A percentile compares a stretch with the other conserved stretches of the same genome.
Evolutionary conservation across 2,329 filamentous ascomycete genomes (phyloP).

Genomic region (Paecilomyces formosus): DNA sequence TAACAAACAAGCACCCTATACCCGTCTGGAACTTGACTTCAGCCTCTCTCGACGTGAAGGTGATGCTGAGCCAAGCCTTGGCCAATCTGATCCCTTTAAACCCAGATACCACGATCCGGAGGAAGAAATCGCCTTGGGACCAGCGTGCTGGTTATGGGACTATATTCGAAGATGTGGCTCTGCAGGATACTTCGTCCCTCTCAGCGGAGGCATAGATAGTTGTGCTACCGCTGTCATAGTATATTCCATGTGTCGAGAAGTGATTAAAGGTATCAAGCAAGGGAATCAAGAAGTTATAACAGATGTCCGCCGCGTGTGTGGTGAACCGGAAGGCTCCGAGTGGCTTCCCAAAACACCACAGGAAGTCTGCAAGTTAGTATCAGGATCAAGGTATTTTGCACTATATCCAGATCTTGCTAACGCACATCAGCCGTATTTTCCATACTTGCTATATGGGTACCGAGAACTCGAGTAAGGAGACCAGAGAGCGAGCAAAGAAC

Average conservation of each 20-base stretch:
- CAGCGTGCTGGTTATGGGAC: conserved; percentile 57
- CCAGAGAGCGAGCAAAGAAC: conserved; percentile 56
- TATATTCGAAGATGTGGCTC: conserved; percentile 31
- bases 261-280: conserved; percentile 25
- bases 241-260: conserved; percentile 31
- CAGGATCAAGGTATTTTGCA: background rate
- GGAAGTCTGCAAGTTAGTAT: conserved; percentile 46
- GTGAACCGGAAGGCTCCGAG: conserved; percentile 37
- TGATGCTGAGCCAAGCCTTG: conserved; percentile 39
- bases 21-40: conserved; percentile 31
- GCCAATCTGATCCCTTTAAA: conserved; percentile 38
- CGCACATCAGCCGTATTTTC: conserved; percentile 41
- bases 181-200: conserved; percentile 32
- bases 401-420: background rate
- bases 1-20: conserved; percentile 20
- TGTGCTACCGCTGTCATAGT: conserved; percentile 33
- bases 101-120: conserved; percentile 54
- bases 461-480: conserved; percentile 58
- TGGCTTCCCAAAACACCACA: conserved; percentile 52
- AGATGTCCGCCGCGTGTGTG: conserved; percentile 46
- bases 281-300: conserved; percentile 45
- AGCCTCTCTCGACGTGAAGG: conserved; percentile 25
- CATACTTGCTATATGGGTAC: conserved; percentile 66
- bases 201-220: conserved; percentile 34
- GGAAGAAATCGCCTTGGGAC: conserved; percentile 59